Base-by-base conservation (phyloP, 805 yeast species). In the Candida cerambycidarum region DNA sequence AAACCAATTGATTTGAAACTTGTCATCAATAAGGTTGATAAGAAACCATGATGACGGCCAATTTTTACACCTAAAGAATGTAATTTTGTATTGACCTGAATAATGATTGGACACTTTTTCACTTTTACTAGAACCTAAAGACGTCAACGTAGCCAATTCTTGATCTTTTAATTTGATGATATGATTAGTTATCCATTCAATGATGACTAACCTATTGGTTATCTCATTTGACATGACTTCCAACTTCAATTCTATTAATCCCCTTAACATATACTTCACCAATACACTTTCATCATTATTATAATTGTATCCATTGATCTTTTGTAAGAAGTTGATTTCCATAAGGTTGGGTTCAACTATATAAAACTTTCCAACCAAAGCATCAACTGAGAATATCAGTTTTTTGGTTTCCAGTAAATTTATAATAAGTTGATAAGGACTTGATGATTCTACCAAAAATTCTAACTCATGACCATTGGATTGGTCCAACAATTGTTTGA, bases 181-280 rank as follows among this genome's bases (percentile, higher is more conserved):
- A 31, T 76, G 78, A 49, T 78, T 78, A n/a, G 70, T 65, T 5
- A 78, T 71, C 93, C 93, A 86, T 21, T 83, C 86, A 0, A 82
- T 76, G 0, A 87, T 83, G 28, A 71, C 67, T 42, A 87, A 73
- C 46, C 82, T 71, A 7, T 78, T 73, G 10, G 76, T 63, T 21
- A 82, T 65, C 44, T 82, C 84, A 33, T 69, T 65, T 43, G 69
- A 67, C 41, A 73, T 70, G 3, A 75, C 69, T 27, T 77, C 74
- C 23, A 79, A 58, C 35, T 81, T 67, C 37, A 83, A 61, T 29
- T 66, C 71, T 23, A 76, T 58, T 29, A 83, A 53, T 32, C 53
- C 51, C 21, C 54, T 55, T 15, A 63, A 62, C n/a, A 68, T 59
- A 44, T 51, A 54, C 10, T 50, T 46, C 12, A 67, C 52, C 62